phyloP scores from a whole-genome alignment of 768 basidiomycete species.

The Boletus coccyginus region DNA sequence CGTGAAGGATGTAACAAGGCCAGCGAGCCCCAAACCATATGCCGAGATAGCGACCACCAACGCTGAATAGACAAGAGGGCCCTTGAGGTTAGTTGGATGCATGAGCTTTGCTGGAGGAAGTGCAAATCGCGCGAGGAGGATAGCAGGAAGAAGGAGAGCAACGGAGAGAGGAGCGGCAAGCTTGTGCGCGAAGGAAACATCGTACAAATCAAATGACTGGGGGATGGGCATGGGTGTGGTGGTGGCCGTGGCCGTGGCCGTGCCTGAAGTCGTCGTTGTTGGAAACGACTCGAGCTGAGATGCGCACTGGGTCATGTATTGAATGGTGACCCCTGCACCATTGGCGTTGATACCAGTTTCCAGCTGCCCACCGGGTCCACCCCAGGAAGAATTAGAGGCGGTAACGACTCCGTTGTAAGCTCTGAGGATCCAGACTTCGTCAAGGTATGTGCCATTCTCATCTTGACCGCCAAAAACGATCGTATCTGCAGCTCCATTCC shows the following conservation, averaged over 20 bases:
- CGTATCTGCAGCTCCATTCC: conserved; percentile 55
- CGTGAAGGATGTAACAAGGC: conserved; percentile 62
- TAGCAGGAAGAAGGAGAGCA: conserved; percentile 41
- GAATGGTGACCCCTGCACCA: conserved; percentile 62
- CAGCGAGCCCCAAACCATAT: conserved; percentile 61
- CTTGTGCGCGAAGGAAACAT: conserved; percentile 48
- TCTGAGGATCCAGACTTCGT: conserved; percentile 77
- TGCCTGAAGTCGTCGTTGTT: conserved; percentile 19
- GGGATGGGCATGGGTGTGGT: conserved; percentile 4
- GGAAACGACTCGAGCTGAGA: conserved; percentile 30
- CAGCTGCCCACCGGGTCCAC: conserved; percentile 62
- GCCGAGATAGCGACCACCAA: conserved; percentile 42
- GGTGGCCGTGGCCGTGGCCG: conserved; percentile 15
- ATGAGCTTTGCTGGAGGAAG: conserved; percentile 33
- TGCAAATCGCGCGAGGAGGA: conserved; percentile 42
- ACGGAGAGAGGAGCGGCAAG: conserved; percentile 47
- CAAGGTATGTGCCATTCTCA: conserved; percentile 58
- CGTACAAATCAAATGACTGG: conserved; percentile 31
- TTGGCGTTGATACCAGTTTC: conserved; percentile 61
- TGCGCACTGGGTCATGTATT: conserved; percentile 63
- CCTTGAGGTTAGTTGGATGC: conserved; percentile 19
- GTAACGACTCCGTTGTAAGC: conserved; percentile 64
- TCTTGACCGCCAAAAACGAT: conserved; percentile 80
- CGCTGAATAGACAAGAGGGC: conserved; percentile 35
- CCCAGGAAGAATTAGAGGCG: conserved; percentile 58